Conservation (phyloP, 2,329 filamentous ascomycete species). For the Ophiosphaerella narmari region DNA sequence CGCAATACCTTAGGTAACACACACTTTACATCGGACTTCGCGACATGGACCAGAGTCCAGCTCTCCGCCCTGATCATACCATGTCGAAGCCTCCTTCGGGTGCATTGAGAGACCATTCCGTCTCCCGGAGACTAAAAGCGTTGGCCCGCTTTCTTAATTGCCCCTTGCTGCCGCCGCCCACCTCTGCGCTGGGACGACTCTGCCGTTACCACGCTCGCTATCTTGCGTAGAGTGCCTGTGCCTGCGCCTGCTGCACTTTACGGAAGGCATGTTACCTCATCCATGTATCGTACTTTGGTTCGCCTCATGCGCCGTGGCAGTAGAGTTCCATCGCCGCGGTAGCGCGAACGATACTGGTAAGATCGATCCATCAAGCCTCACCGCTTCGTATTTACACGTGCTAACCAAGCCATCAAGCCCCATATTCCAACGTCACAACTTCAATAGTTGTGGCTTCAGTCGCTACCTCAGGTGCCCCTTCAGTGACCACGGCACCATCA, state of each 20-base stretch:
- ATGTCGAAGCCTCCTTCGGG: conserved; percentile 11
- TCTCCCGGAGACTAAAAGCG: conserved; percentile 16
- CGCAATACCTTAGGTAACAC: conserved; percentile 1
- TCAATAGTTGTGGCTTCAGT: conserved; percentile 12
- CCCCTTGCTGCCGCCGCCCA: conserved; percentile 19
- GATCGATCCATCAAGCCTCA: conserved; percentile 16
- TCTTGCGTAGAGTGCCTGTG: conserved; percentile 28
- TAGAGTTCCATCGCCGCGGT: conserved; percentile 26
- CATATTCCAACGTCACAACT: conserved; percentile 33
- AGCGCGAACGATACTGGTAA: conserved; percentile 29
- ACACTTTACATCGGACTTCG: conserved; percentile 15
- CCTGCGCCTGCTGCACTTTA: conserved; percentile 22
- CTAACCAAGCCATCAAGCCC: conserved; percentile 36
- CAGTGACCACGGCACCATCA: conserved; percentile 1
- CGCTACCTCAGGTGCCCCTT: conserved; percentile 8
- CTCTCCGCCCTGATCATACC: conserved; percentile 16
- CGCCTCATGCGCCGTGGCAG: conserved; percentile 18
- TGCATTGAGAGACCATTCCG: conserved; percentile 14
- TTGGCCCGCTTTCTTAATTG: conserved; percentile 29
- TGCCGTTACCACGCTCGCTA: conserved; percentile 22
- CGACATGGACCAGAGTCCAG: conserved; percentile 13
- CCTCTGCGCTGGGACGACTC: conserved; percentile 18
- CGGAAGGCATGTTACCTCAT: conserved; percentile 20
- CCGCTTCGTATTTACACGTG: conserved; percentile 28
- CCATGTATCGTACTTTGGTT: conserved; percentile 20